Conservation (phyloP, 2,329 filamentous ascomycete species). For the Claviceps humidiphila region DNA sequence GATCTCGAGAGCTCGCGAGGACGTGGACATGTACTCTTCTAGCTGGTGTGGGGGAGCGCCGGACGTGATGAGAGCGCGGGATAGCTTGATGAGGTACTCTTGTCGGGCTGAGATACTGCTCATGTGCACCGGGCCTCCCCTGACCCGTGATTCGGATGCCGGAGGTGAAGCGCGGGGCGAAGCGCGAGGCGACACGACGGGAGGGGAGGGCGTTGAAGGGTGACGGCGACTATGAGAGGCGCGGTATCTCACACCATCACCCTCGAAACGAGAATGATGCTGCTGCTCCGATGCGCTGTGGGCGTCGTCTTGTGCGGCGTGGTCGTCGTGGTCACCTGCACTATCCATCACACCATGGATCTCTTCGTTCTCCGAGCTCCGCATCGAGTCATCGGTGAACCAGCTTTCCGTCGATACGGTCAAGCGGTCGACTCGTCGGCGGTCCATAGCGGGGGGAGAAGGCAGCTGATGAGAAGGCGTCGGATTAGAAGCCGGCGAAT, state of each 20-base stretch:
- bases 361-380: slow-evolving; percentile 20
- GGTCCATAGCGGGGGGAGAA: slow-evolving; percentile 23
- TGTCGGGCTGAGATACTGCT: slow-evolving; percentile 64
- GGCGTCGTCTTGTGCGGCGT: slow-evolving; percentile 7
- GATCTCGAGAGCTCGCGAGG: slow-evolving; percentile 74
- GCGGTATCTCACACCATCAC: slow-evolving; percentile 10
- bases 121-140: slow-evolving; percentile 39
- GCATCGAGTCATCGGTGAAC: slow-evolving; percentile 23
- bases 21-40: slow-evolving; percentile 78
- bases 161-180: slow-evolving; percentile 20
- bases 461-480: slow-evolving; percentile 5
- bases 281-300: slow-evolving; percentile 3
- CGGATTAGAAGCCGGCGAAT: neutral
- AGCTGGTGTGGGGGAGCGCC: slow-evolving; percentile 84
- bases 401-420: slow-evolving; percentile 20
- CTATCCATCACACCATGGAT: slow-evolving; percentile 19
- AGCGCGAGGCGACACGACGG: slow-evolving; percentile 24
- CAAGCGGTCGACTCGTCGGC: slow-evolving; percentile 24
- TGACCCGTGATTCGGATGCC: slow-evolving; percentile 18
- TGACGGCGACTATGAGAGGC: slow-evolving; percentile 14
- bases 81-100: slow-evolving; percentile 71
- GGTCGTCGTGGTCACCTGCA: slow-evolving; percentile 14
- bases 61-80: slow-evolving; percentile 75
- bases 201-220: slow-evolving; percentile 19
- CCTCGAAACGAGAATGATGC: neutral